Percentiles rank a stretch among this genome's conserved stretches.
phyloP scores from a whole-genome alignment of 768 basidiomycete species.

The Suillus discolor region DNA sequence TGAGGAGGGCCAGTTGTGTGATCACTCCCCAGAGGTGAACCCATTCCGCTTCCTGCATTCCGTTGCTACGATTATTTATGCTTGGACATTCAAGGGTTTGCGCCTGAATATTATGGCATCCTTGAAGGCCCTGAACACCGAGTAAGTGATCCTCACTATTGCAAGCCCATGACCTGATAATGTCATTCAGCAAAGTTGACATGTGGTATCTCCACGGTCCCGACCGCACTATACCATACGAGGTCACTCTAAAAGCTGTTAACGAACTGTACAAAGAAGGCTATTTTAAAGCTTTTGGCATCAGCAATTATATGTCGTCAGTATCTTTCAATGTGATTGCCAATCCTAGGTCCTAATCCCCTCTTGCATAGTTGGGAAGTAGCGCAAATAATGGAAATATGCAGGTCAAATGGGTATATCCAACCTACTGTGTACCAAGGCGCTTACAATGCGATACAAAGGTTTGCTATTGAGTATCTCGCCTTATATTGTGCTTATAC shows the following conservation, averaged over 20 bases:
- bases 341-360: constrained; percentile 14
- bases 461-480: constrained; percentile 11
- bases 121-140: constrained; percentile 48
- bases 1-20: constrained; percentile 9
- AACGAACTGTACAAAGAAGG: constrained; percentile 30
- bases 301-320: constrained; percentile 26
- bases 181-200: constrained; percentile 9
- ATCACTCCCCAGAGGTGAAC: constrained; percentile 28
- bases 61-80: background rate
- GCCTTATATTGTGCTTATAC: background rate
- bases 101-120: constrained; percentile 36
- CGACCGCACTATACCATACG: constrained; percentile 25
- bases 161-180: constrained; percentile 1
- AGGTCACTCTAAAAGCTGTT: constrained; percentile 23
- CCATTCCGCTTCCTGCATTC: background rate
- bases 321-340: constrained; percentile 14
- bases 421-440: constrained; percentile 32
- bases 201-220: constrained; percentile 23
- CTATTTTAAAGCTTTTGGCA: constrained; percentile 22
- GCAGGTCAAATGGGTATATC: constrained; percentile 24
- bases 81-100: constrained; percentile 26
- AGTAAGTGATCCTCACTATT: constrained; percentile 36
- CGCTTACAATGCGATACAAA: constrained; percentile 27
- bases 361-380: constrained; percentile 33
- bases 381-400: constrained; percentile 32